These are phyloP conservation scores for Wickerhamiella kurtzmanii DNA, from an alignment of 805 yeast genomes.

Conservation along the genomic window DNA sequence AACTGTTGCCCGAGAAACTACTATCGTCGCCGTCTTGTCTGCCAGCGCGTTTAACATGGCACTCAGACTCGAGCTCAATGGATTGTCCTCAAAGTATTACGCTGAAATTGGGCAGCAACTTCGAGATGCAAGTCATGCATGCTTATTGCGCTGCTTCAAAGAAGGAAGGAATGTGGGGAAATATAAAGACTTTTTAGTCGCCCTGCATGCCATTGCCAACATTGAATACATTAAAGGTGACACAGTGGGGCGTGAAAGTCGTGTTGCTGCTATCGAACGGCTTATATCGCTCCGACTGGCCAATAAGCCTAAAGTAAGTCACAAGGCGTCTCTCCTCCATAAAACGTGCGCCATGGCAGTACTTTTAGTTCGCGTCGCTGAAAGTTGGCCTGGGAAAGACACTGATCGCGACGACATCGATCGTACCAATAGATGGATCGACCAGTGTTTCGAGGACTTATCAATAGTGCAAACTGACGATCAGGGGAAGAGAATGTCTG, in stretches of 20 bases:
- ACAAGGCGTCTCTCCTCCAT: neutral
- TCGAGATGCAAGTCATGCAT: neutral
- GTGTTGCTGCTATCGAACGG: neutral
- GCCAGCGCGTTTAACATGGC: conserved; percentile 70
- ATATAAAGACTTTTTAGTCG: conserved; percentile 1
- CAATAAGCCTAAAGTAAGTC: neutral
- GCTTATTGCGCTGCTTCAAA: neutral
- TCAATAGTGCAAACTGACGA: conserved; percentile 2
- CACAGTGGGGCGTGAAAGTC: neutral
- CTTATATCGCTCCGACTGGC: neutral
- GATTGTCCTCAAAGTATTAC: conserved; percentile 33
- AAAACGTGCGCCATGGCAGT: conserved; percentile 1
- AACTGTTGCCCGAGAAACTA: conserved; percentile 60
- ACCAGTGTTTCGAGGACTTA: neutral
- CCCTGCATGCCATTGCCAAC: neutral
- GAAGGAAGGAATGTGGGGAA: neutral
- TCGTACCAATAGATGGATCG: neutral
- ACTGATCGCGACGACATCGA: neutral
- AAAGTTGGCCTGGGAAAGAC: neutral
- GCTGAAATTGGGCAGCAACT: neutral
- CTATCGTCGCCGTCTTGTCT: conserved; percentile 65
- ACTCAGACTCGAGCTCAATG: conserved; percentile 52
- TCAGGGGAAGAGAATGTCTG: neutral
- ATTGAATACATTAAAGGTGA: neutral
- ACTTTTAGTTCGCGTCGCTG: neutral